Percentiles rank a stretch among this genome's conserved stretches.
phyloP scores from a whole-genome alignment of 371 early-diverging fungal genomes.

The Mucor circinelloides region DNA sequence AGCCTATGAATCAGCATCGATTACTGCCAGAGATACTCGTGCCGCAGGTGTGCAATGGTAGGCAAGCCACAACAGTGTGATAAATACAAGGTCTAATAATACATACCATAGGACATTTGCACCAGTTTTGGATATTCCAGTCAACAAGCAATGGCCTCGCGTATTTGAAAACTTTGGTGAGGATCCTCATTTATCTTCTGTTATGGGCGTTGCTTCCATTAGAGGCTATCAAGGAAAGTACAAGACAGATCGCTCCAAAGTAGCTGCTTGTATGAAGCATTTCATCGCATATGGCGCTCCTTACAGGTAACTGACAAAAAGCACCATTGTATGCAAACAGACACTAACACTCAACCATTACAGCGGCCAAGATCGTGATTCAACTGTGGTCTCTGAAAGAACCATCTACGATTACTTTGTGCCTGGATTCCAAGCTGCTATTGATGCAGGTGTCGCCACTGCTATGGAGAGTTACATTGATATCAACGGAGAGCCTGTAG shows the following conservation, averaged over 20 bases:
- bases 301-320: slow-evolving; percentile 13
- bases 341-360: slow-evolving; percentile 3
- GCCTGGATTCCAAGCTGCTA: slow-evolving; percentile 65
- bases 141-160: slow-evolving; percentile 72
- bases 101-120: slow-evolving; percentile 65
- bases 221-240: slow-evolving; percentile 71
- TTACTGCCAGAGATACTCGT: slow-evolving; percentile 52
- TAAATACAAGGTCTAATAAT: too few relatives aligned
- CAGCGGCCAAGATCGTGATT: slow-evolving; percentile 65
- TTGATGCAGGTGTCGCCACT: slow-evolving; percentile 68
- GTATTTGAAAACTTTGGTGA: slow-evolving; percentile 64
- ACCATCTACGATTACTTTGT: slow-evolving; percentile 64
- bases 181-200: slow-evolving; percentile 60
- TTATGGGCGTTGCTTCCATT: slow-evolving; percentile 57
- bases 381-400: slow-evolving; percentile 59
- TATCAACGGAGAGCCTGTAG: slow-evolving; percentile 68
- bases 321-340: background rate
- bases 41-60: slow-evolving; percentile 48
- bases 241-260: slow-evolving; percentile 53
- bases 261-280: slow-evolving; percentile 62
- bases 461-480: slow-evolving; percentile 73
- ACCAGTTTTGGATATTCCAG: slow-evolving; percentile 65
- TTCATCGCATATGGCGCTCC: slow-evolving; percentile 48
- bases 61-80: too few relatives aligned
- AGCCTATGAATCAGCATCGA: slow-evolving; percentile 52